These are phyloP conservation scores for Boletus reticuloceps DNA, from an alignment of 768 basidiomycete species.

Conservation along the genomic window DNA sequence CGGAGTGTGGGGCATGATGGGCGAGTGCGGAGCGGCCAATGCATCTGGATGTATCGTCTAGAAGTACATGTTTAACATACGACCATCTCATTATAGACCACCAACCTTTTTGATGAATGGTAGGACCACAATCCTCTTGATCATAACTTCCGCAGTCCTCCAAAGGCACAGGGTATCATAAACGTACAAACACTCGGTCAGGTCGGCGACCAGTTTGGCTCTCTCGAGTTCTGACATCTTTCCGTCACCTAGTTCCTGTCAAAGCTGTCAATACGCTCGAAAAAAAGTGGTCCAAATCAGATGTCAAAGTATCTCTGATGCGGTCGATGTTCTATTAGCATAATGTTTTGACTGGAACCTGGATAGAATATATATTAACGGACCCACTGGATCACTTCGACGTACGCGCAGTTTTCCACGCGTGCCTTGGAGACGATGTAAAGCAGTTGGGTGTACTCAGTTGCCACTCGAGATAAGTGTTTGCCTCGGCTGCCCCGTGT, in stretches of 20 bases:
- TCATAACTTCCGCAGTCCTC: slow-evolving; percentile 85
- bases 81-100: neutral
- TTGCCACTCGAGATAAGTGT: slow-evolving; percentile 79
- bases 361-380: slow-evolving; percentile 28
- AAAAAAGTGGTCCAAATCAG: slow-evolving; percentile 84
- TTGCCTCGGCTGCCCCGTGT: slow-evolving; percentile 66
- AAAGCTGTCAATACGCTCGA: slow-evolving; percentile 54
- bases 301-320: slow-evolving; percentile 80
- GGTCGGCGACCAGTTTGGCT: slow-evolving; percentile 57
- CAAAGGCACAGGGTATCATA: slow-evolving; percentile 81
- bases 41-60: slow-evolving; percentile 77
- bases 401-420: slow-evolving; percentile 72
- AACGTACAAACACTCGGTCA: slow-evolving; percentile 75
- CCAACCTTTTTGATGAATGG: slow-evolving; percentile 75
- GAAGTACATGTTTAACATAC: slow-evolving; percentile 1
- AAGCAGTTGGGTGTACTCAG: slow-evolving; percentile 88
- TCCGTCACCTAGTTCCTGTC: slow-evolving; percentile 44
- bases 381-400: slow-evolving; percentile 86
- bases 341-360: slow-evolving; percentile 7
- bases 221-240: slow-evolving; percentile 63
- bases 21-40: slow-evolving; percentile 66
- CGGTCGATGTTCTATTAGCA: slow-evolving; percentile 69
- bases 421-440: slow-evolving; percentile 87
- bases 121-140: slow-evolving; percentile 68
- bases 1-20: slow-evolving; percentile 75